Conservation (phyloP, 108 stramenopile genomes). For the Pseudonitzschia multistriata region DNA sequence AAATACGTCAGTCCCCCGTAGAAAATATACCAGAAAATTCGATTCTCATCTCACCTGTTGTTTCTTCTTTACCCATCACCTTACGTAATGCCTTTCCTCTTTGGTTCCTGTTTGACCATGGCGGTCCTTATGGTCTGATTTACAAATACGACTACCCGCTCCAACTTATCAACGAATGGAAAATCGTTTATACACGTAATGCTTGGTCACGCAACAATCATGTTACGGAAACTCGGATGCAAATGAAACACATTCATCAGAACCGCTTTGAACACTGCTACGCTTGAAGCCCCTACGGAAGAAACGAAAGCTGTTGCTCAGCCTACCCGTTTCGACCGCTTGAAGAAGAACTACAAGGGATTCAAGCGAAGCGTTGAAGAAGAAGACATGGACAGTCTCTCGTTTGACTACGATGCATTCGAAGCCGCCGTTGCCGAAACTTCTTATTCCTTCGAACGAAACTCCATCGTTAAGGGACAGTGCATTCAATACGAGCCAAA, state of each 20-base stretch:
- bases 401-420: slow-evolving; percentile 82
- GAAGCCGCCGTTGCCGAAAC: slow-evolving; percentile 70
- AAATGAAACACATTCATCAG: not conserved
- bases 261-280: slow-evolving; percentile 12
- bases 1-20: slow-evolving; percentile 6
- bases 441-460: slow-evolving; percentile 79
- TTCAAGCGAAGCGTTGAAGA: slow-evolving; percentile 33
- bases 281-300: slow-evolving; percentile 23
- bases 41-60: not conserved
- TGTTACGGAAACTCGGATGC: not conserved
- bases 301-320: not conserved
- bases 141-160: not conserved
- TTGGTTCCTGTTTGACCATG: slow-evolving; percentile 1
- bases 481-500: slow-evolving; percentile 73
- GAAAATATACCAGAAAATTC: not conserved
- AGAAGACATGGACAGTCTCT: slow-evolving; percentile 45
- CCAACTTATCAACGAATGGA: no score
- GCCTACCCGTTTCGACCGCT: slow-evolving; percentile 72
- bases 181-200: not conserved
- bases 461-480: slow-evolving; percentile 77
- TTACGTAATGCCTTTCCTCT: not conserved
- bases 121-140: not conserved
- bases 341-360: slow-evolving; percentile 82
- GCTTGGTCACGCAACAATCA: not conserved
- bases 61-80: slow-evolving; percentile 1